Evolutionary conservation across 345 rosid genomes (phyloP).

Genomic region (Eucalyptus cloeziana): DNA sequence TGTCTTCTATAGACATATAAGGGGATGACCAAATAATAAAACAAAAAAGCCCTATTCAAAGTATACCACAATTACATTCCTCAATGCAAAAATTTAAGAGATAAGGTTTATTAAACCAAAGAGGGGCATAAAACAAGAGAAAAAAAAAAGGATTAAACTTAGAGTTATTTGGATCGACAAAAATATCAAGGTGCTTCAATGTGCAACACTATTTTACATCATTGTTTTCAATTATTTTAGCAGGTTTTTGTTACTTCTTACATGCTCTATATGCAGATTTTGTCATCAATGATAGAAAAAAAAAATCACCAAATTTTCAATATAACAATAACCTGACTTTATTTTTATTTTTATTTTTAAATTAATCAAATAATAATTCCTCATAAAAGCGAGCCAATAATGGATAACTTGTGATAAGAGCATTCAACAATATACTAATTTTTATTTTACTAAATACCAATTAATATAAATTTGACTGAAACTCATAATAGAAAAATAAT

Average conservation of each 20-base stretch:
- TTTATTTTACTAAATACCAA: not conserved
- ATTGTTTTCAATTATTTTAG: not conserved
- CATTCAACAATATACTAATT: not conserved
- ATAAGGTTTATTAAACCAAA: not conserved
- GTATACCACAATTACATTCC: not conserved
- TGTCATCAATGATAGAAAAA: not conserved
- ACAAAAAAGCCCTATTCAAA: not conserved
- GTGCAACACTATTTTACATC: not conserved
- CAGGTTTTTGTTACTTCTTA: not conserved
- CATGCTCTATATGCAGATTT: not conserved
- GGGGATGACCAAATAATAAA: not conserved
- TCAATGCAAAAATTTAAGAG: not conserved
- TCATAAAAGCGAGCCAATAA: not conserved
- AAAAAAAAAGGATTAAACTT: not conserved
- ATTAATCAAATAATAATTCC: not conserved
- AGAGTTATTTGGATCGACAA: not conserved
- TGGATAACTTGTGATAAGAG: not conserved
- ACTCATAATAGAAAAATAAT: too few relatives aligned
- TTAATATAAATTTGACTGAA: not conserved
- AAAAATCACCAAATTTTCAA: not conserved
- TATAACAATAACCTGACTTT: not conserved
- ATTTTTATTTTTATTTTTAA: not conserved
- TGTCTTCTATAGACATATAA: not conserved
- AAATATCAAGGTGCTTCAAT: not conserved
- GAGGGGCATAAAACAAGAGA: not conserved